Conservation (phyloP, 176 grass and related monocot genomes). For the Bromus sterilis region DNA sequence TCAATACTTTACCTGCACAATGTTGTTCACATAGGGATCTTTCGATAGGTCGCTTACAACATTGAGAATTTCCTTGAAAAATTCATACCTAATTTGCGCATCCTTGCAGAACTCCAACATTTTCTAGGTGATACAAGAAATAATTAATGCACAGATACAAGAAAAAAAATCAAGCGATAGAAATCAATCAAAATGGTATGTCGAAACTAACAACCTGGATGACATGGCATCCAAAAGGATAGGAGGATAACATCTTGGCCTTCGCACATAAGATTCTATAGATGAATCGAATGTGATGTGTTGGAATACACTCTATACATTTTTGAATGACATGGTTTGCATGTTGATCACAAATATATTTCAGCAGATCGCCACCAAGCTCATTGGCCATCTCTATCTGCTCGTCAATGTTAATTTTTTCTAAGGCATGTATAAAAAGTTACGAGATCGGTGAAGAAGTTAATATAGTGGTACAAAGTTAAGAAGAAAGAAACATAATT, state of each 20-base stretch:
- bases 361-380: conserved; percentile 28
- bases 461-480: not conserved
- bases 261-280: conserved; percentile 19
- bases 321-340: conserved; percentile 54
- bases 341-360: conserved; percentile 40
- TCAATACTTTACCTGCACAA: conserved; percentile 35
- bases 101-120: conserved; percentile 30
- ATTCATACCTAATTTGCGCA: not conserved
- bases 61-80: conserved; percentile 32
- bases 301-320: conserved; percentile 49
- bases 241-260: conserved; percentile 18
- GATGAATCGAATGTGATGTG: conserved; percentile 28
- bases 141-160: not conserved
- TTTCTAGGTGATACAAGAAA: conserved; percentile 10
- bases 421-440: conserved; percentile 27
- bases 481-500: not conserved
- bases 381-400: conserved; percentile 44
- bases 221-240: conserved; percentile 42
- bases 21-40: conserved; percentile 49
- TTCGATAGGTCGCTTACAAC: not conserved
- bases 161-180: not conserved
- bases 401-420: conserved; percentile 30
- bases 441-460: not conserved
- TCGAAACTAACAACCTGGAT: conserved; percentile 35
- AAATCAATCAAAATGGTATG: not conserved